Evolutionary conservation across 164 flowering plant species (phyloP), one percentile per base, ranked within the genome.

Genomic region (Umbilicus rupestris): DNA sequence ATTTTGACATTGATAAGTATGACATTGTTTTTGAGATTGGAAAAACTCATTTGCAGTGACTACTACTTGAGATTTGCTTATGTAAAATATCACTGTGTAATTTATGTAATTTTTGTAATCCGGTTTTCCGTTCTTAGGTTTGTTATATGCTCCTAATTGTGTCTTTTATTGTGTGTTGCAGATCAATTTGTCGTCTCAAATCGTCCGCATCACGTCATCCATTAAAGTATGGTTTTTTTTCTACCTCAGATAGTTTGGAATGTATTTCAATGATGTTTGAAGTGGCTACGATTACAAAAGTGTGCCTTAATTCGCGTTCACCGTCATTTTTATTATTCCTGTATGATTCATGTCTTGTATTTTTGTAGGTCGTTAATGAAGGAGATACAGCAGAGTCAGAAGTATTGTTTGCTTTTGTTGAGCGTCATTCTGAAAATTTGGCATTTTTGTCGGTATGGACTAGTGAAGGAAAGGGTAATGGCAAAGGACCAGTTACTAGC

Each of bases 401-500:
- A 68, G 65, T 94, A 69, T 66, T 89, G 72, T 58, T 94, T 75
- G 75, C 84, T 28, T 75, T 85, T 59, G 92, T 93, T 28, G 91
- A 91, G 29, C 78, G 74, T 41, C 92, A 82, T 73, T 89, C 78
- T 19, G 74, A 83, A 60, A 73, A 84, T 44, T 73, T 91, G 80
- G 92, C 90, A 11, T 81, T 73, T 79, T 71, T 91, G 68, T 31
- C 65, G 42, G 86, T 78, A 46, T 50, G 72, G 26, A 49, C 58
- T 35, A 66, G 17, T 72, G 89, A 85, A 72, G 93, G 92, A 68
- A 88, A 87, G 71, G 93, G 95, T 64, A 89, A 84, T 80, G 58
- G 73, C 3, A 86, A 83, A 76, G 74, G 66, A 22, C 70, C 81
- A 66, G 46, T 72, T 52, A 44, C 19, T 55, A 72, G 55, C 71